These are phyloP conservation scores for Monilinia fructicola DNA, from an alignment of 2,329 filamentous ascomycete genomes.

Conservation along the genomic window DNA sequence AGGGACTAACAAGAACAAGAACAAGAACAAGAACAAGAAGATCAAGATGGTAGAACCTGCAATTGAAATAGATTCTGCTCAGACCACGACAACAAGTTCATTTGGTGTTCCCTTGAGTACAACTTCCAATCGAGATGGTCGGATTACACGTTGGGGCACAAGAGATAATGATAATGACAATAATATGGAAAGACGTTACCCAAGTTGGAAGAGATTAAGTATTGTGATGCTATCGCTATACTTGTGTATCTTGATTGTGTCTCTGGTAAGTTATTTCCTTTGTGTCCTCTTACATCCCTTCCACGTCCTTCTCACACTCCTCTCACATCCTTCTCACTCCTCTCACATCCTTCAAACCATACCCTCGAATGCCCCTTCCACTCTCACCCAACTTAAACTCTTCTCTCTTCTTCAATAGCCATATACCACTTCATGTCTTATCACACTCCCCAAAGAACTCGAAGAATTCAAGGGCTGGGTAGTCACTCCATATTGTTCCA, in stretches of 20 bases:
- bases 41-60: background rate
- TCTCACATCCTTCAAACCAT: no score
- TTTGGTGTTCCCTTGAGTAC: background rate
- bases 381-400: background rate
- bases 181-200: no score
- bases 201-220: background rate
- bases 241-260: background rate
- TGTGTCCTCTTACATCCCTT: background rate
- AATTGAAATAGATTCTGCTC: background rate
- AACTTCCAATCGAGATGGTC: conserved; percentile 5
- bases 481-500: background rate
- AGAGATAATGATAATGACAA: background rate
- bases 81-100: background rate
- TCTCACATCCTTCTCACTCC: background rate
- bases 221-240: background rate
- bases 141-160: background rate
- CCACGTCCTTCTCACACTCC: no score
- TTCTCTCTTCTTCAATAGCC: background rate
- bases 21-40: background rate
- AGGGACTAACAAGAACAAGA: background rate
- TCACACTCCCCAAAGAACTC: no score
- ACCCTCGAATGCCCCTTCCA: background rate
- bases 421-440: background rate
- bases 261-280: conserved; percentile 5
- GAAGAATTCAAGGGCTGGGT: background rate